Percentiles rank a stretch among this genome's conserved stretches.
These are phyloP conservation scores for Ophiocordyceps polyrhachis-furcata DNA, from an alignment of 2,329 filamentous ascomycete genomes.

Conservation along the genomic window DNA sequence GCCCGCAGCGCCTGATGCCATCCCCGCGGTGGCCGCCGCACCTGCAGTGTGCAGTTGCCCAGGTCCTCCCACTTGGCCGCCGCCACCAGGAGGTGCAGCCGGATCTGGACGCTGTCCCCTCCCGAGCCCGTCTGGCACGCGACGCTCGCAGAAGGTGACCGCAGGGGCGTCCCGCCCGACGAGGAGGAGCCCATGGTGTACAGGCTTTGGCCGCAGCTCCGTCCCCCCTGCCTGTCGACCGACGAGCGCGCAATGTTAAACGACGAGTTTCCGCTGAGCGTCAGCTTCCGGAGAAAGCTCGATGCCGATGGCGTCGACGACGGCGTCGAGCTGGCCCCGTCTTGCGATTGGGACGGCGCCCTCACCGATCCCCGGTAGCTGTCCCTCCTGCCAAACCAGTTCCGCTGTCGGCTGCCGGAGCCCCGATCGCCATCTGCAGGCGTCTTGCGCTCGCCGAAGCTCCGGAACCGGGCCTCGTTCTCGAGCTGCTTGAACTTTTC, in stretches of 20 bases:
- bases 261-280: slow-evolving; percentile 44
- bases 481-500: slow-evolving; percentile 61
- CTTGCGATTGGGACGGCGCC: slow-evolving; percentile 49
- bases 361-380: slow-evolving; percentile 44
- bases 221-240: slow-evolving; percentile 35
- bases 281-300: slow-evolving; percentile 66
- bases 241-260: slow-evolving; percentile 76
- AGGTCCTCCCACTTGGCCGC: slow-evolving; percentile 78
- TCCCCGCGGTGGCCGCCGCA: slow-evolving; percentile 53
- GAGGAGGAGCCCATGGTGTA: slow-evolving; percentile 42
- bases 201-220: slow-evolving; percentile 35
- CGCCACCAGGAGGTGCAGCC: slow-evolving; percentile 63
- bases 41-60: slow-evolving; percentile 66
- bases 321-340: slow-evolving; percentile 49
- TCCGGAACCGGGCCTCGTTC: slow-evolving; percentile 51
- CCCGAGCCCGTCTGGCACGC: slow-evolving; percentile 43
- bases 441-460: slow-evolving; percentile 40
- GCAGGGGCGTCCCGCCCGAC: slow-evolving; percentile 24
- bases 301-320: slow-evolving; percentile 47
- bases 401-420: slow-evolving; percentile 26
- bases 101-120: slow-evolving; percentile 54
- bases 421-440: slow-evolving; percentile 28
- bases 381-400: slow-evolving; percentile 45
- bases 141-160: slow-evolving; percentile 39
- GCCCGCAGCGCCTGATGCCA: slow-evolving; percentile 39